phyloP scores from a whole-genome alignment of 495 filamentous ascomycete species.

The Annulohypoxylon bovei region DNA sequence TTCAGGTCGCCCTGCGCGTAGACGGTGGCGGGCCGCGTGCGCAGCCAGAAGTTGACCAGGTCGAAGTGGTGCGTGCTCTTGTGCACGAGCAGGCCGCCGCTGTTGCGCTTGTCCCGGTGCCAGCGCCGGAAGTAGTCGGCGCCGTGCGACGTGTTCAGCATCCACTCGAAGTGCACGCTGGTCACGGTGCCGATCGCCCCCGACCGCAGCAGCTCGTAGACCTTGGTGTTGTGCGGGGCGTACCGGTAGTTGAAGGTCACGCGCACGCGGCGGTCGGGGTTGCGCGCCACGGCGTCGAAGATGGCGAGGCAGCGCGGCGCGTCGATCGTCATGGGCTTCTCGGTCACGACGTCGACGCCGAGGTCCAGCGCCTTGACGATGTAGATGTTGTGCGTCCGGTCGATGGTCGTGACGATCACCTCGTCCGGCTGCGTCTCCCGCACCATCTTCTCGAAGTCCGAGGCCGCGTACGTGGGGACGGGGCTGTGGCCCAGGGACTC shows the following conservation, averaged over 20 bases:
- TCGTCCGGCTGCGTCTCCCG: conserved; percentile 62
- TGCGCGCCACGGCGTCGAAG: conserved; percentile 53
- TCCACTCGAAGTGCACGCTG: conserved; percentile 69
- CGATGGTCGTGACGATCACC: conserved; percentile 67
- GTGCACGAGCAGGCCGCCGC: conserved; percentile 63
- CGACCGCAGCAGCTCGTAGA: conserved; percentile 58
- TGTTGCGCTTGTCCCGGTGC: conserved; percentile 68
- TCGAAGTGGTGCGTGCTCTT: conserved; percentile 64
- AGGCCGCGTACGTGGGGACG: conserved; percentile 61
- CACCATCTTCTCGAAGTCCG: conserved; percentile 65
- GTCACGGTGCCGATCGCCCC: conserved; percentile 64
- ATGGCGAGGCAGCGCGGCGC: conserved; percentile 62
- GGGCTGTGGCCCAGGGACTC: conserved; percentile 45
- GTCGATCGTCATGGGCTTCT: conserved; percentile 71
- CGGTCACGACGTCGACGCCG: conserved; percentile 65
- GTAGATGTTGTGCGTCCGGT: conserved; percentile 66
- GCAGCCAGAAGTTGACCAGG: conserved; percentile 62
- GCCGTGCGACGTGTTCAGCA: conserved; percentile 67
- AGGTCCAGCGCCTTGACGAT: conserved; percentile 64
- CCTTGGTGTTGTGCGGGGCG: conserved; percentile 62
- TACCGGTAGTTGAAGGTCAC: conserved; percentile 64
- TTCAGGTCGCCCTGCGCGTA: conserved; percentile 58
- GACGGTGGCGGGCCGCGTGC: conserved; percentile 55
- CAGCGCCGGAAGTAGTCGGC: conserved; percentile 70
- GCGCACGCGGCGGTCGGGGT: conserved; percentile 49